A percentile compares a stretch with the other conserved stretches of the same genome.
Evolutionary conservation across 768 basidiomycete genomes (phyloP).

Genomic region (Aureoboletus auriporus): DNA sequence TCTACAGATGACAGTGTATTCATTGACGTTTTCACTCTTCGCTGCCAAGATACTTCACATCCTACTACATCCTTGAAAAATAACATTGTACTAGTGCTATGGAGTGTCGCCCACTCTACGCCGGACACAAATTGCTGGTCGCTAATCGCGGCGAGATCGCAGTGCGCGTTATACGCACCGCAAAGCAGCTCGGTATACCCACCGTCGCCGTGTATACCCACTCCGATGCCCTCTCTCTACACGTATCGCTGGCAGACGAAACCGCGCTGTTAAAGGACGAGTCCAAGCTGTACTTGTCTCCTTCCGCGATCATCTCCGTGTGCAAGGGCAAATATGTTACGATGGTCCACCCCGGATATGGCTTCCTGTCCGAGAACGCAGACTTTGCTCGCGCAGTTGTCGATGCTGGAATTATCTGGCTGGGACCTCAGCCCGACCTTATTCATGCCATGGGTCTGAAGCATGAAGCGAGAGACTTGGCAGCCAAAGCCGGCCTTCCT

Average conservation of each 20-base stretch:
- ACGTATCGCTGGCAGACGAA: constrained; percentile 55
- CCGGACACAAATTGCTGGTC: constrained; percentile 51
- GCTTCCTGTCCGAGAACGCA: constrained; percentile 63
- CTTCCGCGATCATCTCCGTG: constrained; percentile 36
- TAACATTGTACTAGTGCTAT: background rate
- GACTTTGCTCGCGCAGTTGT: constrained; percentile 46
- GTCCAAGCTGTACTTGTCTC: constrained; percentile 41
- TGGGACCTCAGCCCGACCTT: constrained; percentile 49
- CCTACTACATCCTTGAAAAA: too few relatives aligned
- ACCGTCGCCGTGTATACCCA: constrained; percentile 59
- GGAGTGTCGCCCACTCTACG: constrained; percentile 14
- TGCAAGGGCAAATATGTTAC: constrained; percentile 41
- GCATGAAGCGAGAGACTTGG: constrained; percentile 50
- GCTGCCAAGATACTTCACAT: too few relatives aligned
- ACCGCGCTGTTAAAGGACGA: constrained; percentile 41
- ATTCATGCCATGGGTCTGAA: constrained; percentile 60
- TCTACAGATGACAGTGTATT: too few relatives aligned
- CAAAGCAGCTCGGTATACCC: constrained; percentile 44
- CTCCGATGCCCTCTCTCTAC: constrained; percentile 54
- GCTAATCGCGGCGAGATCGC: constrained; percentile 76
- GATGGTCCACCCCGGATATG: constrained; percentile 61
- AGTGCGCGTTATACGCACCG: constrained; percentile 56
- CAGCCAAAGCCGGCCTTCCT: constrained; percentile 43
- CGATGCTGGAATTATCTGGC: constrained; percentile 49
- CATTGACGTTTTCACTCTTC: too few relatives aligned